Base-by-base conservation (phyloP, 768 basidiomycete species). In the Podaxis sp. region DNA sequence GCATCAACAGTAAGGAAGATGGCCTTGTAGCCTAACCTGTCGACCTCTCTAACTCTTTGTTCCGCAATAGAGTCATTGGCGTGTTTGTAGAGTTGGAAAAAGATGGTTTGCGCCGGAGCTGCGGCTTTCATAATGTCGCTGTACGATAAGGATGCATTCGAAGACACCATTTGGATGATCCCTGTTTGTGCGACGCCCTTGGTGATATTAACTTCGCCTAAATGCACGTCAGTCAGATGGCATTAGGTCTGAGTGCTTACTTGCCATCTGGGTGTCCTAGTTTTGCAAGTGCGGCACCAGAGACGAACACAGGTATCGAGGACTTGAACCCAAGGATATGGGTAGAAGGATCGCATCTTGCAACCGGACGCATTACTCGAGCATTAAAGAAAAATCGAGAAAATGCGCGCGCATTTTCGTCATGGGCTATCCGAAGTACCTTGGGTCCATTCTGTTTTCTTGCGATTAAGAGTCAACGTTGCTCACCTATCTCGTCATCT, bases 1-100 rank as follows among this genome's bases (percentile, higher is more conserved):
- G 93, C 91, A 74, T 98, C 95, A 2, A 96, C 94, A 2, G 95
- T 97, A 59, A 98, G 79, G 72, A 93, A 93, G 63, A 98, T 91
- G 0, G 91, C 94, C 53, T 89, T 93, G 74, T 90, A 96, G 0
- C 93, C 93, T 3, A 91, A 74, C 33, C 73, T 70, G 62, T 90
- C 89, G 22, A 93, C 83, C 55, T 91, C 86, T 51, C 81, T 80
- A 15, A 97, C 82, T 29, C 91, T 84, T 64, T 81, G 79, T 69
- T 85, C 87, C 1, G 93, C 93, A 38, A 81, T 78, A 13, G 74
- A 69, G 61, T 92, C 83, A 68, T 91, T 80, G 49, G 78, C 77
- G 75, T 94, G 85, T 68, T 96, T 91, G 77, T 98, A 96, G 13
- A 97, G 77, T 70, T 93, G 91, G 75, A 93, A 93, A 73, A 92